phyloP scores from a whole-genome alignment of 371 early-diverging fungal genomes.

The Choanephora cucurbitarum region DNA sequence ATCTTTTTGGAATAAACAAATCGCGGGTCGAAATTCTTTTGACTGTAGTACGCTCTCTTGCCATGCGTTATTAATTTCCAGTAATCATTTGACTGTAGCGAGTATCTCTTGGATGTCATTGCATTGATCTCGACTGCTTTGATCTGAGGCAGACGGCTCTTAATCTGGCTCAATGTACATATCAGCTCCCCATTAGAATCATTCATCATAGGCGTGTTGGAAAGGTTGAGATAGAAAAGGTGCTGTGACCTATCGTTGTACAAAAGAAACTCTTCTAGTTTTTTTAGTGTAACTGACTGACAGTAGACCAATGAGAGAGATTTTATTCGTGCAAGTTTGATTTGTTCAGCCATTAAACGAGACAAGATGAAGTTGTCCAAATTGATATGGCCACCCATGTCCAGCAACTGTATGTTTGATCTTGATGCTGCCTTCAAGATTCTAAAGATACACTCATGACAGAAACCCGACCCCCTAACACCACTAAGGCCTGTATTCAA shows the following conservation, averaged over 20 bases:
- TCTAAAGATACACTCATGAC: slow-evolving; percentile 21
- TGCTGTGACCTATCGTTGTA: not conserved
- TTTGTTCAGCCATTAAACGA: not conserved
- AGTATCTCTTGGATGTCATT: slow-evolving; percentile 12
- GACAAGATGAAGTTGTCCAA: slow-evolving; percentile 22
- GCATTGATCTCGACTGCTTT: slow-evolving; percentile 29
- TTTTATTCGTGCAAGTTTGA: slow-evolving; percentile 11
- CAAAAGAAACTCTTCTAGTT: not conserved
- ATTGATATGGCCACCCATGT: slow-evolving; percentile 35
- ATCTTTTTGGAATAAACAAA: slow-evolving; percentile 38
- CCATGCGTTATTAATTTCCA: slow-evolving; percentile 19
- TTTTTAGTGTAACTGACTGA: slow-evolving; percentile 4
- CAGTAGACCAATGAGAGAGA: slow-evolving; percentile 17
- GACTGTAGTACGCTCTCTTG: slow-evolving; percentile 25
- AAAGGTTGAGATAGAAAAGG: slow-evolving; percentile 17
- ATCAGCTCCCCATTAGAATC: slow-evolving; percentile 5
- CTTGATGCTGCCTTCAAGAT: slow-evolving; percentile 5
- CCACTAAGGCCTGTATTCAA: slow-evolving; percentile 36
- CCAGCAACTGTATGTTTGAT: slow-evolving; percentile 16
- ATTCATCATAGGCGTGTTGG: slow-evolving; percentile 13
- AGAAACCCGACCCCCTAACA: slow-evolving; percentile 27
- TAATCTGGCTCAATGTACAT: slow-evolving; percentile 10
- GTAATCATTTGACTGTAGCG: not conserved
- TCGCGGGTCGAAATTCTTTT: slow-evolving; percentile 24
- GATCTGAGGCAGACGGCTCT: not conserved